A percentile compares a stretch with the other conserved stretches of the same genome.
phyloP scores from a whole-genome alignment of 768 basidiomycete genomes.

The Boletus subcaerulescens region DNA sequence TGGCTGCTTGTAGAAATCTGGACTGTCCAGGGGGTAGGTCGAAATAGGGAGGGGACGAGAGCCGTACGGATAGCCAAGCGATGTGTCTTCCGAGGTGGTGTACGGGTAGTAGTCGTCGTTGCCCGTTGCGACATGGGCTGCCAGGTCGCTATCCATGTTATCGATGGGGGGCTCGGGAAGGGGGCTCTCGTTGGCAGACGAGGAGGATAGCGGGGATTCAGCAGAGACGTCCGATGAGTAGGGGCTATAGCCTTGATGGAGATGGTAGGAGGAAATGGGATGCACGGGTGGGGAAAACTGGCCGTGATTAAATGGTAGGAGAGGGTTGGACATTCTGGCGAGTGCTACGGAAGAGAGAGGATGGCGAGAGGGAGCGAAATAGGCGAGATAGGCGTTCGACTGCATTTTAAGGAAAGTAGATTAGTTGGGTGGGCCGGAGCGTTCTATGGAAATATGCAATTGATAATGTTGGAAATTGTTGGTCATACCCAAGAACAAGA shows the following conservation, averaged over 20 bases:
- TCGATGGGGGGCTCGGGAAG: slow-evolving; percentile 38
- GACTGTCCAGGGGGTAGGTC: slow-evolving; percentile 19
- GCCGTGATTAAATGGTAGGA: slow-evolving; percentile 11
- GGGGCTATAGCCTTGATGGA: slow-evolving; percentile 31
- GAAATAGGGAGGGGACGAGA: slow-evolving; percentile 24
- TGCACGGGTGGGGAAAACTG: slow-evolving; percentile 22
- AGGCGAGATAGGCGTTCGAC: slow-evolving; percentile 17
- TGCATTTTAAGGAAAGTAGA: slow-evolving; percentile 31
- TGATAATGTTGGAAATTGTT: slow-evolving; percentile 33
- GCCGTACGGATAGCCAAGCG: slow-evolving; percentile 22
- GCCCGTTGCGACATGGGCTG: slow-evolving; percentile 22
- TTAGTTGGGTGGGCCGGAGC: slow-evolving; percentile 21
- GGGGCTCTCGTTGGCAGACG: slow-evolving; percentile 39
- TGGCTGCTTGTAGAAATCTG: slow-evolving; percentile 33
- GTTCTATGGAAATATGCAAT: slow-evolving; percentile 35
- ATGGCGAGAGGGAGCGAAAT: slow-evolving; percentile 20
- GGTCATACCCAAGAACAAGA: slow-evolving; percentile 34
- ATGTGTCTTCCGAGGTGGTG: slow-evolving; percentile 23
- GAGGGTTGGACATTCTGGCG: slow-evolving; percentile 24
- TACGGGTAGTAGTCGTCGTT: slow-evolving; percentile 31
- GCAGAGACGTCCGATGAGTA: slow-evolving; percentile 37
- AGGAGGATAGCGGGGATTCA: slow-evolving; percentile 40
- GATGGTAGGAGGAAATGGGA: slow-evolving; percentile 17
- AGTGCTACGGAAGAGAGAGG: slow-evolving; percentile 12
- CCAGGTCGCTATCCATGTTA: slow-evolving; percentile 28